These are phyloP conservation scores for Endocladia muricata DNA, from an alignment of 31 red algal genomes.

Conservation along the genomic window DNA sequence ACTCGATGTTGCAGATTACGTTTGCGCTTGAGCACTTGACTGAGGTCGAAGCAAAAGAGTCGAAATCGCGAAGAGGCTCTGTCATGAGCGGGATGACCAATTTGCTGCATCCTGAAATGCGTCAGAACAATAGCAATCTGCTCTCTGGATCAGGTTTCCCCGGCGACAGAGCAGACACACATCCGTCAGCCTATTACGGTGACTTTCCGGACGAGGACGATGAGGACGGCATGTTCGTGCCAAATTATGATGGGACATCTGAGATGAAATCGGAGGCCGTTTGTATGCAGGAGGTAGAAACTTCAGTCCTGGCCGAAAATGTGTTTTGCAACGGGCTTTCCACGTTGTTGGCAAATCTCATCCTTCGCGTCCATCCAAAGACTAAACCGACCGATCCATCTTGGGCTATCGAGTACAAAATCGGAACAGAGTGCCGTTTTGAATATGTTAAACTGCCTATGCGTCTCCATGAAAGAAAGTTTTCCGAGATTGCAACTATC, in stretches of 20 bases:
- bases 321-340: slow-evolving; percentile 91
- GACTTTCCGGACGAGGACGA: slow-evolving; percentile 18
- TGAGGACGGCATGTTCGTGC: slow-evolving; percentile 59
- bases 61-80: slow-evolving; percentile 16
- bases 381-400: slow-evolving; percentile 38
- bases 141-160: neutral
- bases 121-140: neutral
- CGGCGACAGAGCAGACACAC: neutral
- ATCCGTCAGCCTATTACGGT: neutral
- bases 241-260: slow-evolving; percentile 53
- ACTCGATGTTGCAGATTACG: slow-evolving; percentile 78
- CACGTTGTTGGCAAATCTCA: slow-evolving; percentile 79
- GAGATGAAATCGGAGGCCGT: slow-evolving; percentile 76
- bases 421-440: slow-evolving; percentile 81
- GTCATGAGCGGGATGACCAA: slow-evolving; percentile 5
- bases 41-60: slow-evolving; percentile 37
- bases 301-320: slow-evolving; percentile 81
- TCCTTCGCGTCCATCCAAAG: slow-evolving; percentile 52
- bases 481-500: slow-evolving; percentile 65
- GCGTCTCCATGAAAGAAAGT: slow-evolving; percentile 43
- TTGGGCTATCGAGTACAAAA: slow-evolving; percentile 78
- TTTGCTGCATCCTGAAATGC: neutral
- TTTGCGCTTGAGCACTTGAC: slow-evolving; percentile 60
- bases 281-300: slow-evolving; percentile 93
- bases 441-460: slow-evolving; percentile 63